Conservation (phyloP, 441 rosid genomes). For the Erodium moschatum region DNA sequence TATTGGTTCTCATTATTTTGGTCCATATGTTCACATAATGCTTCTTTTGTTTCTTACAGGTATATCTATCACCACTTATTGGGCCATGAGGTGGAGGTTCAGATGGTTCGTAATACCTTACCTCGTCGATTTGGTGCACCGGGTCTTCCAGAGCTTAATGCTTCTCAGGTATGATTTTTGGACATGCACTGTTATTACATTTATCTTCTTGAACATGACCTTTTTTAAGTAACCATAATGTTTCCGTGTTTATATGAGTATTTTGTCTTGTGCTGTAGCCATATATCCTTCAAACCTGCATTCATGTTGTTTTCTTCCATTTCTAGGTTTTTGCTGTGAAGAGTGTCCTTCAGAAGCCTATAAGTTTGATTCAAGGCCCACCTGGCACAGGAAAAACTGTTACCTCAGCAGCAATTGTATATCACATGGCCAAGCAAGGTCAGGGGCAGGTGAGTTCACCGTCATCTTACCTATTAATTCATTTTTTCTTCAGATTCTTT, state of each 20-base stretch:
- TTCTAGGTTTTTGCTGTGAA: constrained; percentile 87
- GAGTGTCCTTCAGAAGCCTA: constrained; percentile 96
- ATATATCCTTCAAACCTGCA: background rate
- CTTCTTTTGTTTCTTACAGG: constrained; percentile 31
- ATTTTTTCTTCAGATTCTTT: background rate
- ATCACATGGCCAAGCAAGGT: constrained; percentile 99
- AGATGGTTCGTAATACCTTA: constrained; percentile 78
- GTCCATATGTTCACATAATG: background rate
- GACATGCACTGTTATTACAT: background rate
- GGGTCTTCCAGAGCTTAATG: constrained; percentile 96
- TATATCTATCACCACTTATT: constrained; percentile 90
- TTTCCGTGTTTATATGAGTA: background rate
- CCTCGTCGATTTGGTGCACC: constrained; percentile 98
- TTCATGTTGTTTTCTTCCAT: background rate
- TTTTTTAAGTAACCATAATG: background rate
- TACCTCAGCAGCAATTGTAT: constrained; percentile 97
- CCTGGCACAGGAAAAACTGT: constrained; percentile 99
- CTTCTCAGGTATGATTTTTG: constrained; percentile 65
- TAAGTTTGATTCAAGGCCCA: constrained; percentile 97
- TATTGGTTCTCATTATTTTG: background rate
- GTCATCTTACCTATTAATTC: constrained; percentile 12
- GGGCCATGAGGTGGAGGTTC: constrained; percentile 97
- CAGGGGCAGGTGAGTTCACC: constrained; percentile 72
- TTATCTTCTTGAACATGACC: background rate
- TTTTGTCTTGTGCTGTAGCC: background rate